Evolutionary conservation across 306 rosid species (phyloP).

Genomic region (Corylus americana): DNA sequence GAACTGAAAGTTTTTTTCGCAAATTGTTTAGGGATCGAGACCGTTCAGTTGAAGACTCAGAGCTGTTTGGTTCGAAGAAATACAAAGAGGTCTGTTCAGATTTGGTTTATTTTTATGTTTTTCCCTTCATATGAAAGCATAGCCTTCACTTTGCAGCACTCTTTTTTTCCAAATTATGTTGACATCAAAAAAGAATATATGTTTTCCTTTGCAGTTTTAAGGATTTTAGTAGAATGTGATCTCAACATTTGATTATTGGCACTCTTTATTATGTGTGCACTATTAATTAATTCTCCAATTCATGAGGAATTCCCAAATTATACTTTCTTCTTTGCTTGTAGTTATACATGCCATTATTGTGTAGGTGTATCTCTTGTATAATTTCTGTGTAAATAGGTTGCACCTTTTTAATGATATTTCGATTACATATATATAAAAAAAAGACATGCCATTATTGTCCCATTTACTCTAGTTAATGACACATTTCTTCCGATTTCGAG

Average conservation of each 20-base stretch:
- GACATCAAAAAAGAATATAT: not conserved
- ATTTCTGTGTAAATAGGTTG: too few relatives aligned
- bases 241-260: not conserved
- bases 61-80: slow-evolving; percentile 75
- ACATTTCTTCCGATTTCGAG: not conserved
- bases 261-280: not conserved
- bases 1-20: slow-evolving; percentile 83
- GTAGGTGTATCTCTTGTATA: too few relatives aligned
- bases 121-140: not conserved
- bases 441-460: not conserved
- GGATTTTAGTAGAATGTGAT: not conserved
- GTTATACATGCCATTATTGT: not conserved
- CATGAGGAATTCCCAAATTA: not conserved
- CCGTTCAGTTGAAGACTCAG: slow-evolving; percentile 88
- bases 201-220: not conserved
- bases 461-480: slow-evolving; percentile 4
- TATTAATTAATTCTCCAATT: not conserved
- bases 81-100: slow-evolving; percentile 68
- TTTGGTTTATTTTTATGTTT: slow-evolving; percentile 23
- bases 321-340: not conserved
- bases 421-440: too few relatives aligned
- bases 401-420: too few relatives aligned
- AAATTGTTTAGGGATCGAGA: slow-evolving; percentile 87
- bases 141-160: not conserved
- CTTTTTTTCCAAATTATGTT: not conserved